Evolutionary conservation across 805 yeast species (phyloP).

Genomic region (Isabelozyma pseudorhagii): DNA sequence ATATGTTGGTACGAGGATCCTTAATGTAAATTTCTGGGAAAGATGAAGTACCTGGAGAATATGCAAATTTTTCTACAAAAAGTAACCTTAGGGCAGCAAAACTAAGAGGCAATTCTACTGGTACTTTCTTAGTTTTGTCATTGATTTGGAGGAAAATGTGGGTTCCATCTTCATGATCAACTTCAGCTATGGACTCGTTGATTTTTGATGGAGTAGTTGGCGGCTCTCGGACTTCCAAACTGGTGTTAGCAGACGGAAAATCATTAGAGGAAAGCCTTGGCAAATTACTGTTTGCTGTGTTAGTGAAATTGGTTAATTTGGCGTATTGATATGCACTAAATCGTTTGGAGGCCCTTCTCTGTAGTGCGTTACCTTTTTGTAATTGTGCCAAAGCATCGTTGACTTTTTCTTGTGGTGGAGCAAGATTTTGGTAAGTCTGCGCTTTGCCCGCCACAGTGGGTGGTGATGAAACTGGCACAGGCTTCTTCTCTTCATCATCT

Average conservation of each 20-base stretch:
- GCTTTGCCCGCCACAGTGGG: neutral
- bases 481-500: neutral
- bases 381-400: slow-evolving; percentile 71
- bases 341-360: slow-evolving; percentile 89
- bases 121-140: slow-evolving; percentile 54
- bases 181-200: neutral
- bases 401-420: neutral
- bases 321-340: slow-evolving; percentile 93
- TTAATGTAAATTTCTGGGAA: slow-evolving; percentile 79
- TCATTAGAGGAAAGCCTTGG: slow-evolving; percentile 7
- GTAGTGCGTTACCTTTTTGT: slow-evolving; percentile 79
- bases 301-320: slow-evolving; percentile 51
- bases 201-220: neutral
- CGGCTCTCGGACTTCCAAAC: neutral
- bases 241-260: neutral
- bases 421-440: neutral
- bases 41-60: slow-evolving; percentile 64
- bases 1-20: slow-evolving; percentile 55
- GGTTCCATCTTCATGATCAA: slow-evolving; percentile 1
- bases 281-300: slow-evolving; percentile 5
- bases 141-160: slow-evolving; percentile 49
- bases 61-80: slow-evolving; percentile 85
- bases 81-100: slow-evolving; percentile 58
- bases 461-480: neutral
- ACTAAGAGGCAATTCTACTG: slow-evolving; percentile 43